phyloP scores from a whole-genome alignment of 306 rosid genomes.

The Rosa multiflora region DNA sequence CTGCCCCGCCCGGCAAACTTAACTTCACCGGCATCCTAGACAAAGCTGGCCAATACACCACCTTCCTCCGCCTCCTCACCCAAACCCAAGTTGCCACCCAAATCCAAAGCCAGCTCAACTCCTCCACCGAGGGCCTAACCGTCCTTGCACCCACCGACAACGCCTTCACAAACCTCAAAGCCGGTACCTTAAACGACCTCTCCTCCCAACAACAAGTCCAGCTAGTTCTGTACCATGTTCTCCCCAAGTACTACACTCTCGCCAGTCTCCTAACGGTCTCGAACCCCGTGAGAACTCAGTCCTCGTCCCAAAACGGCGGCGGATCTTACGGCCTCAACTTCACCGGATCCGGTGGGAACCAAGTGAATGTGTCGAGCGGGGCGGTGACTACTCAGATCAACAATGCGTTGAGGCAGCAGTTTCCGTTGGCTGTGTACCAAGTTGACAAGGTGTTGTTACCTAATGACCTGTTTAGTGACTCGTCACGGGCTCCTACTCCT shows the following conservation, averaged over 20 bases:
- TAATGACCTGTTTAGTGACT: slow-evolving; percentile 38
- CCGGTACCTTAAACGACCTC: slow-evolving; percentile 65
- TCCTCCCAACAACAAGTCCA: slow-evolving; percentile 40
- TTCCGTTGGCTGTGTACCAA: slow-evolving; percentile 58
- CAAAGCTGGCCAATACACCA: slow-evolving; percentile 58
- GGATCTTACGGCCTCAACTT: slow-evolving; percentile 66
- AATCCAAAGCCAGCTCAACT: slow-evolving; percentile 61
- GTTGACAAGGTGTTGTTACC: slow-evolving; percentile 77
- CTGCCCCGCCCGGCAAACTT: slow-evolving; percentile 43
- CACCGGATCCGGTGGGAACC: slow-evolving; percentile 56
- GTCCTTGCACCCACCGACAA: slow-evolving; percentile 88
- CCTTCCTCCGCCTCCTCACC: slow-evolving; percentile 48
- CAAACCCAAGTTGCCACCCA: slow-evolving; percentile 51
- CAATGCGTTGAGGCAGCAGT: slow-evolving; percentile 54
- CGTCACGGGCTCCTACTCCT: slow-evolving; percentile 41
- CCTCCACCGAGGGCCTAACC: slow-evolving; percentile 53
- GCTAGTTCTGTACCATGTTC: slow-evolving; percentile 59
- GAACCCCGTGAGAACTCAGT: slow-evolving; percentile 78
- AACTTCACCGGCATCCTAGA: slow-evolving; percentile 63
- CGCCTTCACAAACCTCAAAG: slow-evolving; percentile 62
- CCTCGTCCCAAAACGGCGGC: slow-evolving; percentile 29
- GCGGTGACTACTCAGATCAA: slow-evolving; percentile 41
- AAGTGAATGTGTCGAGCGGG: slow-evolving; percentile 68
- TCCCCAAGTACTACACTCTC: slow-evolving; percentile 59
- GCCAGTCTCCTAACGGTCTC: slow-evolving; percentile 50